These are phyloP conservation scores for Oryza meyeriana DNA, from an alignment of 176 grass and related monocot genomes.

Conservation along the genomic window DNA sequence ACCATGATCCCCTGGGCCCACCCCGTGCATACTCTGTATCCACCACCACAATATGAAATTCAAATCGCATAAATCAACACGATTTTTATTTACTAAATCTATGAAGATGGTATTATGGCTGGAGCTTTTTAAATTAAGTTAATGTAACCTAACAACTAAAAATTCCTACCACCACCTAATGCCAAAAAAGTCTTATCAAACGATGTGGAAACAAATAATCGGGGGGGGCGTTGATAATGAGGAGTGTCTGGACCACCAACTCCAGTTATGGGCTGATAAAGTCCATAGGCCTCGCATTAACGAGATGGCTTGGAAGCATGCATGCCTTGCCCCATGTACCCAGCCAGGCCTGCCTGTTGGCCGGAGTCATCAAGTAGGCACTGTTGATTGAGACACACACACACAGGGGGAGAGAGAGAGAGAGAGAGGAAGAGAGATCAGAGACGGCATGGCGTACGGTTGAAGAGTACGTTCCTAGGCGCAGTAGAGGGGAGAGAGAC, in stretches of 20 bases:
- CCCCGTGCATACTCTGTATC: too few relatives aligned
- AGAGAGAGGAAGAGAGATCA: not conserved
- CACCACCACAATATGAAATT: too few relatives aligned
- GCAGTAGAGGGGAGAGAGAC: not conserved
- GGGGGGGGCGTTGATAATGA: not conserved
- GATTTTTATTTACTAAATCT: not conserved
- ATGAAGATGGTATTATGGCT: not conserved
- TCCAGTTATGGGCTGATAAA: conserved; percentile 15
- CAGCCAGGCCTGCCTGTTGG: conserved; percentile 19
- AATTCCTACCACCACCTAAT: not conserved
- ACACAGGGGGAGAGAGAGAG: not conserved
- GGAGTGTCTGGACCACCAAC: conserved; percentile 17
- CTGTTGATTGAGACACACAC: too few relatives aligned
- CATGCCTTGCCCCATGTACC: not conserved
- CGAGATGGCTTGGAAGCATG: conserved; percentile 11
- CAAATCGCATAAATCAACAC: too few relatives aligned
- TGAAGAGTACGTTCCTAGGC: not conserved
- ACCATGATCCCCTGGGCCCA: too few relatives aligned
- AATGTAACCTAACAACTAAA: not conserved
- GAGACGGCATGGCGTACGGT: not conserved
- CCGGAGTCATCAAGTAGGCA: not conserved
- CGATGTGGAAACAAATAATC: not conserved
- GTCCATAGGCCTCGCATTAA: conserved; percentile 28
- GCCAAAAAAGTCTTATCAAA: not conserved
- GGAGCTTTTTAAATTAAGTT: not conserved